Base-by-base conservation (phyloP, 768 basidiomycete species). In the Podaxis sp. region DNA sequence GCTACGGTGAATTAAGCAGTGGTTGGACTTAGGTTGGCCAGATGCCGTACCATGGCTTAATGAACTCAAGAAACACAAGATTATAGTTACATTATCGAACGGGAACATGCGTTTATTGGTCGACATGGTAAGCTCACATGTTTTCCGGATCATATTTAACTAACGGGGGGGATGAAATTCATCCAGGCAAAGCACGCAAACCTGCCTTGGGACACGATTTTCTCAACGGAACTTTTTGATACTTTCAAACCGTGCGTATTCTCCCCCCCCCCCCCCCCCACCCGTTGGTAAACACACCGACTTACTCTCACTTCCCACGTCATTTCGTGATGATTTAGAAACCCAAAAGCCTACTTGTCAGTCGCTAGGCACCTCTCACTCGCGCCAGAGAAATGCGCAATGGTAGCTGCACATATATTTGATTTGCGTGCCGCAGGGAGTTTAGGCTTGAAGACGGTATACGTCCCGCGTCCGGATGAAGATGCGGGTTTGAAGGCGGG, bases 381-480 rank as follows among this genome's bases (percentile, higher is more conserved):
- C 3, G 70, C 76, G 1, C 81, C 86, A 0, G 64, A 78, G 9
- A 77, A 78, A 42, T 76, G 81, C 40, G 86, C 82, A 1, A 83
- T 90, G 81, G 87, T 89, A 7, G 87, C 88, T 0, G 77, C 86
- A 6, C 88, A 89, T 70, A 74, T 76, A 2, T 75, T 71, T 59
- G 88, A 90, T 65, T 73, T 88, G 11, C 76, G 76, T 1, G 84
- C 76, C 0, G 87, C 88, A 0, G 79, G 76, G 0, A 67, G 65
- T 0, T 70, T 76, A 3, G 88, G 88, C 0, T 73, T 88, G 73
- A 79, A 76, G 62, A 85, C 86, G 0, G 71, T 89, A 1, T 89
- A 87, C 59, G 75, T 89, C 0, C 80, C 76, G 0, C 77, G 86
- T 1, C 71, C 74, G 0, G 72, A 74, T 0, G 84, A 87, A 61